These are phyloP conservation scores for rapeseed (Brassica napus) DNA, from an alignment of 345 rosid species.

Conservation along the genomic window Da-Ae NC_063443.1:14937501-14938000, in stretches of 20 bases:
- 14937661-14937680: no score
- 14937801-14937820: not conserved
- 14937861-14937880: not conserved
- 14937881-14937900: not conserved
- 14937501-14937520: not conserved
- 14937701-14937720: not conserved
- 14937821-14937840: not conserved
- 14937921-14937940: not conserved
- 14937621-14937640: no score
- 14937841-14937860: not conserved
- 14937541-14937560: not conserved
- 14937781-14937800: not conserved
- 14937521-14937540: not conserved
- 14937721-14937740: not conserved
- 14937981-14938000: not conserved
- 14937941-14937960: not conserved
- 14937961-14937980: not conserved
- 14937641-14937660: not conserved
- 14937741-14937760: not conserved
- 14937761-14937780: not conserved
- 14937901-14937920: not conserved
- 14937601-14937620: no score
- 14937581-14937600: not conserved
- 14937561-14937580: not conserved
- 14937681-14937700: not conserved